phyloP scores from a whole-genome alignment of 2,329 filamentous ascomycete species.

The Cladophialophora bantiana region DNA sequence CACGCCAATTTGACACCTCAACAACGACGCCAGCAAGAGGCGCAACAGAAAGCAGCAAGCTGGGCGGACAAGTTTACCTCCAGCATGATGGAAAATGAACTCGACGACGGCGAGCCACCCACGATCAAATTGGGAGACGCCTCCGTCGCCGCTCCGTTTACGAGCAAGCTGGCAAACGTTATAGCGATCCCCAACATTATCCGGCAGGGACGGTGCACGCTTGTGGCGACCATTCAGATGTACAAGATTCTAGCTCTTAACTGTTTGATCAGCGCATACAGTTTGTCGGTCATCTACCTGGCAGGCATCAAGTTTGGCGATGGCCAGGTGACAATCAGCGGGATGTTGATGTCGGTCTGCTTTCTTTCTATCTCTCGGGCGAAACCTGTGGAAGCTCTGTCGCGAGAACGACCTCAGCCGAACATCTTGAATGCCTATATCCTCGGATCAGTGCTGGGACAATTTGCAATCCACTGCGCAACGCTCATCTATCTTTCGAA shows the following conservation, averaged over 20 bases:
- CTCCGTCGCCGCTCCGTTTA: constrained; percentile 96
- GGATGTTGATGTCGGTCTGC: constrained; percentile 99
- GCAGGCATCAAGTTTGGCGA: constrained; percentile 99
- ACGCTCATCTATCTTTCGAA: constrained; percentile 94
- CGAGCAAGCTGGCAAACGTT: constrained; percentile 95
- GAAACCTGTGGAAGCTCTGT: constrained; percentile 91
- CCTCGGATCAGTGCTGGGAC: constrained; percentile 94
- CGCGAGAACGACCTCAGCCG: constrained; percentile 95
- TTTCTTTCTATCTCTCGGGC: constrained; percentile 98
- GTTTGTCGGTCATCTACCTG: constrained; percentile 91
- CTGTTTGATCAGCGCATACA: constrained; percentile 97
- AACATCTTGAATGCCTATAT: constrained; percentile 99
- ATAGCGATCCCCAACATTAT: constrained; percentile 98
- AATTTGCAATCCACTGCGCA: constrained; percentile 93
- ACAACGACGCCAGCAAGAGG: constrained; percentile 62
- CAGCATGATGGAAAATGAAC: constrained; percentile 86
- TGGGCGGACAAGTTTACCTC: constrained; percentile 86
- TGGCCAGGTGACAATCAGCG: constrained; percentile 96
- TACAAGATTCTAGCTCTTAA: constrained; percentile 99
- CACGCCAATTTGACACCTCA: constrained; percentile 58
- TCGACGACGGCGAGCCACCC: constrained; percentile 88
- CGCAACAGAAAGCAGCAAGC: constrained; percentile 73
- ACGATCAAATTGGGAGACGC: constrained; percentile 97
- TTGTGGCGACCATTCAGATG: constrained; percentile 99
- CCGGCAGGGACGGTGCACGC: constrained; percentile 93